phyloP scores from a whole-genome alignment of 129 eudicot genomes.

The Pseudognaphalium luteoalbum region DNA sequence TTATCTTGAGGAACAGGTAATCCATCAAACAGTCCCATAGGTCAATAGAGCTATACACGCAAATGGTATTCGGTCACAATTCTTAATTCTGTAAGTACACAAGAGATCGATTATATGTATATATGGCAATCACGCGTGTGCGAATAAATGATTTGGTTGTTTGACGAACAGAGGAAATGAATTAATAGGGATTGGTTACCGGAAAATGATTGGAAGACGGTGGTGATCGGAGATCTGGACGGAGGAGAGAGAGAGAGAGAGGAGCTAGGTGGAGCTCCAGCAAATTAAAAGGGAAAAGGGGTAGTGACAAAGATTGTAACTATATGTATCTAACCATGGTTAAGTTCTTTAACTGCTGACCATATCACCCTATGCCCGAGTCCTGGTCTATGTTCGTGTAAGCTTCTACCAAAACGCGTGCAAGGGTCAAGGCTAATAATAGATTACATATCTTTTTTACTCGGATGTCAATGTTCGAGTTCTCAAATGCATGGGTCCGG shows the following conservation, averaged over 20 bases:
- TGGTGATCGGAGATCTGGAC: conserved; percentile 42
- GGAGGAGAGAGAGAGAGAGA: conserved; percentile 17
- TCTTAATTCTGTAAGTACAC: conserved; percentile 35
- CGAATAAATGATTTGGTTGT: neutral
- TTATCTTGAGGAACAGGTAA: conserved; percentile 82
- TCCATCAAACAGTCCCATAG: conserved; percentile 89
- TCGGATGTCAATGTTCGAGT: too few species aligned
- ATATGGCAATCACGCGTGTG: conserved; percentile 11
- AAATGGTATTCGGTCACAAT: conserved; percentile 24
- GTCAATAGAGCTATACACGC: conserved; percentile 21
- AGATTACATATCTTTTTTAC: neutral
- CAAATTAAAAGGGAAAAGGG: conserved; percentile 23
- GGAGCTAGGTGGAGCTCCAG: conserved; percentile 41
- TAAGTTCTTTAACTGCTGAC: conserved; percentile 27
- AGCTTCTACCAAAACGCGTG: conserved; percentile 12
- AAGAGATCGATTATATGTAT: conserved; percentile 20
- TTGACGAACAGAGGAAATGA: conserved; percentile 15
- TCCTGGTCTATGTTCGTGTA: neutral
- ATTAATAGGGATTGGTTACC: conserved; percentile 21
- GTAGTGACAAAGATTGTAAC: conserved; percentile 15
- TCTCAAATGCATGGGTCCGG: too few species aligned
- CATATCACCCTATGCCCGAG: neutral
- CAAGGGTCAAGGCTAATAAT: neutral
- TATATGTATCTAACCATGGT: conserved; percentile 36
- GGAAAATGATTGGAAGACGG: conserved; percentile 18